phyloP scores from a whole-genome alignment of 2,329 filamentous ascomycete genomes.

The Aureobasidium pullulans region DNA sequence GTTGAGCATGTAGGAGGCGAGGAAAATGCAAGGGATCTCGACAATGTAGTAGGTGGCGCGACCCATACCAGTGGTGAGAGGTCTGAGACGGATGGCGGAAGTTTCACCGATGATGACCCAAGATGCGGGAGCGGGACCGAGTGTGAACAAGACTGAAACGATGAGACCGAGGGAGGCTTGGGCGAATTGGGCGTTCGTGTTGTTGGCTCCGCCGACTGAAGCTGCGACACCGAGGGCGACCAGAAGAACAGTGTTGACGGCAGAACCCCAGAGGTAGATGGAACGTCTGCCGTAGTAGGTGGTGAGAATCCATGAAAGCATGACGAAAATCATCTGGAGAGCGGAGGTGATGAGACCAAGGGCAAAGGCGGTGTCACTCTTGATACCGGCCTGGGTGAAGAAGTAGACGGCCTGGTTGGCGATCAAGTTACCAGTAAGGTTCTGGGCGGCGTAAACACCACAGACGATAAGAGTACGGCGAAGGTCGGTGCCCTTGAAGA shows the following conservation, averaged over 20 bases:
- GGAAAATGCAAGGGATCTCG: conserved; percentile 61
- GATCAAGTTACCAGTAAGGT: conserved; percentile 56
- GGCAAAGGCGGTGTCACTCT: conserved; percentile 48
- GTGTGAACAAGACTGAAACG: conserved; percentile 57
- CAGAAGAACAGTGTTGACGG: conserved; percentile 48
- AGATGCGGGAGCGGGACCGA: conserved; percentile 56
- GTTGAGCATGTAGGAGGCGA: conserved; percentile 56
- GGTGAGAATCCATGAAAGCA: conserved; percentile 61
- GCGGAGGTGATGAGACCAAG: conserved; percentile 58
- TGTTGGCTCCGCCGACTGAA: conserved; percentile 34
- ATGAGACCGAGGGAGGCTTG: conserved; percentile 58
- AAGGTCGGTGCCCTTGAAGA: conserved; percentile 49
- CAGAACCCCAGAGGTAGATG: conserved; percentile 56
- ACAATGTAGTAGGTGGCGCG: conserved; percentile 57
- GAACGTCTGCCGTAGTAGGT: conserved; percentile 56
- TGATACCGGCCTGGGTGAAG: conserved; percentile 55
- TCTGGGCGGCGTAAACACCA: conserved; percentile 52
- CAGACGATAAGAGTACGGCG: conserved; percentile 51
- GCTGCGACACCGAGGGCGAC: conserved; percentile 53
- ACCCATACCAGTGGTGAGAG: conserved; percentile 59
- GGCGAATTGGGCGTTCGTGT: conserved; percentile 40
- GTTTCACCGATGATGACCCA: conserved; percentile 64
- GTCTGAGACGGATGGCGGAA: conserved; percentile 55
- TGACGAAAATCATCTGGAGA: conserved; percentile 55
- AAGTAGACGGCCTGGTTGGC: conserved; percentile 58